Conservation (phyloP, 192 early-diverging fungal species). For the Backusella parvicylindrica region DNA sequence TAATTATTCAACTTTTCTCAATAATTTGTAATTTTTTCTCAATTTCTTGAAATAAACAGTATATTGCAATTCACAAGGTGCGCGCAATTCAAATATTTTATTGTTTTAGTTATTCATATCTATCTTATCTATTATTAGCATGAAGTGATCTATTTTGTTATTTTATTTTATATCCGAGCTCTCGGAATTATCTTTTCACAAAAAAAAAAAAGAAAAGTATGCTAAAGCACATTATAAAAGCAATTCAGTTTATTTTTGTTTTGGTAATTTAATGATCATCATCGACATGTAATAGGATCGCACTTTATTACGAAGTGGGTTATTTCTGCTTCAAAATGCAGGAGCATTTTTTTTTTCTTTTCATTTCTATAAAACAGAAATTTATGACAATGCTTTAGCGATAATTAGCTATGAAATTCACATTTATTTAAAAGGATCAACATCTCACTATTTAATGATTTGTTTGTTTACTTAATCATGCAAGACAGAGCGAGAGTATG, state of each 20-base stretch:
- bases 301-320: background rate
- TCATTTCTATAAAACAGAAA: background rate
- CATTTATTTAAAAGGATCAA: background rate
- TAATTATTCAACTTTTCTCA: no score
- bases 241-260: no score
- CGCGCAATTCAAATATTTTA: no score
- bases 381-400: background rate
- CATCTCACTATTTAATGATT: background rate
- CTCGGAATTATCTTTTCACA: background rate
- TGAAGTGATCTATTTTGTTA: background rate
- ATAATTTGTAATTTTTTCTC: no score
- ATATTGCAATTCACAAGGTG: no score
- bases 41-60: no score
- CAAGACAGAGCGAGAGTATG: background rate
- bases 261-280: no score
- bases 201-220: background rate
- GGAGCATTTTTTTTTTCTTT: background rate
- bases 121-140: background rate
- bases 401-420: no score
- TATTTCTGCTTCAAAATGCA: background rate
- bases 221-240: no score
- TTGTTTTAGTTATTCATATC: background rate
- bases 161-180: background rate
- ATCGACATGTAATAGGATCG: background rate
- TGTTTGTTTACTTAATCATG: background rate